Base-by-base conservation (phyloP, 225 moss, liverwort and hornwort genomes). In the Physcomitrium patens region DNA sequence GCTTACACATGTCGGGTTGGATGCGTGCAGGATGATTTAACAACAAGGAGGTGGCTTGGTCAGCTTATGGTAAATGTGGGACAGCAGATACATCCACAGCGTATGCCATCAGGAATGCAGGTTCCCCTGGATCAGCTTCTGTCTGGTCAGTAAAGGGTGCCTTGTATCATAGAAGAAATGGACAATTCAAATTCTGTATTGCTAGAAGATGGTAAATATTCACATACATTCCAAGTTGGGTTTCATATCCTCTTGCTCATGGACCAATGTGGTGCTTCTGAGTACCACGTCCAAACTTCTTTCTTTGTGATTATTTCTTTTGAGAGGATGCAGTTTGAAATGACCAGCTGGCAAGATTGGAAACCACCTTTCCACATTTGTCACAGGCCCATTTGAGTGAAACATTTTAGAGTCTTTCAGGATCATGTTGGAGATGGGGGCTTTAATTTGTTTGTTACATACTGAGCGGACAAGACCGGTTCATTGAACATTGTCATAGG, bases 41-140 rank as follows among this genome's bases (percentile, higher is more conserved):
- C 94, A 7, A 99, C 97, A 0, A 78, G 90, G 79, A 87, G 93
- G 78, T 99, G 97, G 97, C 87, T 99, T 2, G 69, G 77, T 37
- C 91, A 95, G 67, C 81, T 99, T 73, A 90, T 97, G 68, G 74
- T 91, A 20, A 99, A 99, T 72, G 90, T 95, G 64, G 83, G 77
- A 62, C 86, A 78, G 47, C 91, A 87, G 75, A 89, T 91, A 81
- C 91, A 89, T 78, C 81, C 86, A 53, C 90, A 85, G 68, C 81
- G 81, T 54, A 78, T 81, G 46, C 72, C 78, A 16, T 43, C 80
- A 54, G 81, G 83, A 57, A 79, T 88, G 64, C 85, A 76, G 72
- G 88, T 78, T 47, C 79, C 73, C 27, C 78, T 86, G 48, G 90
- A 92, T 42, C 87, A 87, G 81, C 76, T 90, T 53, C 79, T 83